Evolutionary conservation across 176 grass and related monocot genomes (phyloP), one percentile per base, ranked within the genome.

Genomic region (Rhipidocladum racemiflorum): DNA sequence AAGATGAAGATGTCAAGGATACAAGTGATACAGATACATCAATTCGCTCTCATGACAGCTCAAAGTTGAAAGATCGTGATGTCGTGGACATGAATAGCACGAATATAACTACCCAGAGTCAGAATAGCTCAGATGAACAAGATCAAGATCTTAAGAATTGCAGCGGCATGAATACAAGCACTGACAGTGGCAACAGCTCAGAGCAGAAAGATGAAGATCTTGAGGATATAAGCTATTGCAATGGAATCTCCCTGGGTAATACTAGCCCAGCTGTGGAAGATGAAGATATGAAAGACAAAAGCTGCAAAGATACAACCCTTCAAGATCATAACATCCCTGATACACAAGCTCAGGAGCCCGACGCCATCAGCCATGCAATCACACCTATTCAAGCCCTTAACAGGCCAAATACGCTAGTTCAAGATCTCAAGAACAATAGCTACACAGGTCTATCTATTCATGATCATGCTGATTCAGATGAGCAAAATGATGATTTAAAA

Each of bases 101-200:
- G 32, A 78, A 65, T 78, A n/a, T 65, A 65, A 46, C 60, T 49
- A 78, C 76, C 61, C 60, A 35, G 76, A 78, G 76, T 35, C 76
- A 49, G 76, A 21, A 43, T 16, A 65, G 59, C 43, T n/a, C 27
- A 78, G 76, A 49, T 21, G 60, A 65, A 32, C 76, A 49, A 65
- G 76, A 78, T 64, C 42, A 78, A 78, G 60, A 49, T n/a, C 27
- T 65, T 48, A 60, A 78, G 45, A 48, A 65, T 18, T 23, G 21
- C 27, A 65, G 27, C 27, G 20, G 18, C 59, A 78, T 32, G 45
- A 74, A 74, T 74, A 36, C 75, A 64, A 64, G 59, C 40, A 23
- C 35, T 42, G 28, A 77, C 40, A 77, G 75, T 48, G 25, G 59
- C 28, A 32, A 49, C 42, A 65, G 11, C 60, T 49, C 60, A 78